phyloP scores from a whole-genome alignment of 2,329 filamentous ascomycete species.

The Knufia petricola region DNA sequence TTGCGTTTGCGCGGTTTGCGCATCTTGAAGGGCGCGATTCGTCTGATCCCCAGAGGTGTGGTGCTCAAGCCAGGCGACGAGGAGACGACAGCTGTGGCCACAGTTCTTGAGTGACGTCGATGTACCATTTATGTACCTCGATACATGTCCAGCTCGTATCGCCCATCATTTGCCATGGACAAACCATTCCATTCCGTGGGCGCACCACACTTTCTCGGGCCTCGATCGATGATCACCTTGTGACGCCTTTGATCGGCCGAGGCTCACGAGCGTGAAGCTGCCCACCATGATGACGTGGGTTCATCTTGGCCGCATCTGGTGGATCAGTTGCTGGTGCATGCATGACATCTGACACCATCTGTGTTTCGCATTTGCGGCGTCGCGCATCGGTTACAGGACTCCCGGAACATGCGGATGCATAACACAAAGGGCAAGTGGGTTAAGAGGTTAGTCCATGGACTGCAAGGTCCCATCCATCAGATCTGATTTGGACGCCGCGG shows the following conservation, averaged over 20 bases:
- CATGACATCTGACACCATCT: constrained; percentile 1
- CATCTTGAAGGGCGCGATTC: not conserved
- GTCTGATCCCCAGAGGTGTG: not conserved
- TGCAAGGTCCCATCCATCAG: too few species aligned
- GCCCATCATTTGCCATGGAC: not conserved
- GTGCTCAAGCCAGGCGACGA: not conserved
- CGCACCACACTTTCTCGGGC: not conserved
- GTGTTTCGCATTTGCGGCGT: constrained; percentile 1
- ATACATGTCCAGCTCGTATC: not conserved
- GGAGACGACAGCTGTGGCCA: not conserved
- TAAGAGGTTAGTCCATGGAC: too few species aligned
- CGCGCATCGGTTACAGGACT: not conserved
- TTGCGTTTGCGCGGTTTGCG: not conserved
- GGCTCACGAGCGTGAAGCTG: not conserved
- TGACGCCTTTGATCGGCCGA: not conserved
- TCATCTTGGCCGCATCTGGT: not conserved
- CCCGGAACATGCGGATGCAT: not conserved
- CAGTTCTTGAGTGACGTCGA: not conserved
- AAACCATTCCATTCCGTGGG: constrained; percentile 1
- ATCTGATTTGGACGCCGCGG: too few species aligned
- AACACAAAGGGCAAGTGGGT: too few species aligned
- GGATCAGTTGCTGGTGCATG: not conserved
- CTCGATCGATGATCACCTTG: not conserved
- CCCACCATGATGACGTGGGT: not conserved
- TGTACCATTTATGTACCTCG: not conserved